Percentiles rank a stretch among this genome's conserved stretches.
phyloP scores from a whole-genome alignment of 805 yeast genomes.

The Kazachstania psychrophila region DNA sequence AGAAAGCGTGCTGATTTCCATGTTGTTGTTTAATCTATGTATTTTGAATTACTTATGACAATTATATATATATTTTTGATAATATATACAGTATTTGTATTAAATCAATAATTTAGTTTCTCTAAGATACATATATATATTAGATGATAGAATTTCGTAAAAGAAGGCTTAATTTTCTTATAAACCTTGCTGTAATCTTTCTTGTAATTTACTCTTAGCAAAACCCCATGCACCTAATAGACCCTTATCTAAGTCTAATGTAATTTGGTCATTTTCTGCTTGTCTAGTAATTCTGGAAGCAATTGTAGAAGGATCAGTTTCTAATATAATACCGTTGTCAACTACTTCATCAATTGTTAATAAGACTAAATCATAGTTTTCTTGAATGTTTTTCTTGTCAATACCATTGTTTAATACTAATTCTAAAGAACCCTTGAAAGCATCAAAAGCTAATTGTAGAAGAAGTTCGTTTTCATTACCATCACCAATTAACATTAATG shows the following conservation, averaged over 20 bases:
- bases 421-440: conserved; percentile 73
- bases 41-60: not conserved
- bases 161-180: too few species aligned
- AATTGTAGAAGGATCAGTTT: conserved; percentile 78
- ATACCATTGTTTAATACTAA: conserved; percentile 53
- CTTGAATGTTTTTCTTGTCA: conserved; percentile 71
- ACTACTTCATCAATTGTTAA: conserved; percentile 85
- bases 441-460: conserved; percentile 64
- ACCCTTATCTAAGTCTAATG: conserved; percentile 67
- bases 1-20: conserved; percentile 62
- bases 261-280: conserved; percentile 58
- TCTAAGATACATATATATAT: too few species aligned
- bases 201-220: conserved; percentile 64
- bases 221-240: conserved; percentile 78
- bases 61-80: not conserved
- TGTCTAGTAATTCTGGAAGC: conserved; percentile 87
- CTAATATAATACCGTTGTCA: conserved; percentile 89
- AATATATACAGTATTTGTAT: not conserved
- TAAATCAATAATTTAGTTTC: too few species aligned
- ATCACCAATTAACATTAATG: conserved; percentile 58
- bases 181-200: conserved; percentile 39
- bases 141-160: too few species aligned
- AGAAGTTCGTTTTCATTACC: conserved; percentile 81
- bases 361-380: conserved; percentile 75
- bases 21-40: conserved; percentile 29